phyloP scores from a whole-genome alignment of 441 rosid species.

The Flueggea neowawraea region DNA sequence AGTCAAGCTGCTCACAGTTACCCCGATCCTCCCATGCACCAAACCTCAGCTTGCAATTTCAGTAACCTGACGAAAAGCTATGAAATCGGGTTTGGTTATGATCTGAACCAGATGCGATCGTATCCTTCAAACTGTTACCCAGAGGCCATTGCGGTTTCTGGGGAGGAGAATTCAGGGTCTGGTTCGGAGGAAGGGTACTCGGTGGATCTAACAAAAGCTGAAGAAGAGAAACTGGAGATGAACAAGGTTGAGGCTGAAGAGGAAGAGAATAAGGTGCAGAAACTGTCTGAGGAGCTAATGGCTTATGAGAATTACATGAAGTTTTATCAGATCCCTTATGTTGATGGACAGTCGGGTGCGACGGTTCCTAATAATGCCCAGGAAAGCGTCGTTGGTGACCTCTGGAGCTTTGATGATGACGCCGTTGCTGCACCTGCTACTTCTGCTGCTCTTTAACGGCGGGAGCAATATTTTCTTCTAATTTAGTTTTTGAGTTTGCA shows the following conservation, averaged over 20 bases:
- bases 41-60: constrained; percentile 5
- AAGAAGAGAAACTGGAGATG: constrained; percentile 9
- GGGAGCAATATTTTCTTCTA: neutral
- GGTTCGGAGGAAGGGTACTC: constrained; percentile 20
- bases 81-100: constrained; percentile 27
- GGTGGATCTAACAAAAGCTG: constrained; percentile 14
- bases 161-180: constrained; percentile 28
- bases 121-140: constrained; percentile 3
- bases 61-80: constrained; percentile 1
- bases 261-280: constrained; percentile 42
- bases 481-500: neutral
- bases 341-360: constrained; percentile 45
- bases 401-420: constrained; percentile 47
- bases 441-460: constrained; percentile 6
- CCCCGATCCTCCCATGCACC: constrained; percentile 3
- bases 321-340: constrained; percentile 65
- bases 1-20: neutral
- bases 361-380: constrained; percentile 24
- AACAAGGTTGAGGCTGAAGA: constrained; percentile 19
- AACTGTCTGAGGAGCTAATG: constrained; percentile 62
- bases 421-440: neutral
- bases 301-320: constrained; percentile 71
- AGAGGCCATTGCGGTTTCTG: constrained; percentile 18
- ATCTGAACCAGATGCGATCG: constrained; percentile 21
- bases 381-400: constrained; percentile 51